Percentiles rank a stretch among this genome's conserved stretches.
Conservation (phyloP, 805 yeast genomes). For the Groenewaldozyma tartarivorans region DNA sequence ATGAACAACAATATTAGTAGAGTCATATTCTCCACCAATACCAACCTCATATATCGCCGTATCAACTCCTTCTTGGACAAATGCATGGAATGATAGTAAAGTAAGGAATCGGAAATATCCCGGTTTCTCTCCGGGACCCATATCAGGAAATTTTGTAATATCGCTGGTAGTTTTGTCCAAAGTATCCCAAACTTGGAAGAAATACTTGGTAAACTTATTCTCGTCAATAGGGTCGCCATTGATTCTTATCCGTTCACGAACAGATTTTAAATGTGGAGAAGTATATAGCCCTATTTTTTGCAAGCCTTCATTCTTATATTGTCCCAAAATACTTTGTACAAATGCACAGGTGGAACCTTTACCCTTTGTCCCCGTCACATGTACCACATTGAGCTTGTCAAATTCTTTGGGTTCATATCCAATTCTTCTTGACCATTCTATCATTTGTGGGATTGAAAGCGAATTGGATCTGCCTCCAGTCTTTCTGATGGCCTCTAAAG, state of each 20-base stretch:
- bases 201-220: conserved; percentile 72
- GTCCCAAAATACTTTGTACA: conserved; percentile 65
- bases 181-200: conserved; percentile 89
- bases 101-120: conserved; percentile 91
- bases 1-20: conserved; percentile 75
- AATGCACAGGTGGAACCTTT: conserved; percentile 98
- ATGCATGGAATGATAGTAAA: conserved; percentile 81
- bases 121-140: conserved; percentile 69
- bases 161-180: conserved; percentile 53
- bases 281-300: conserved; percentile 83
- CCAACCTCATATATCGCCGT: conserved; percentile 97
- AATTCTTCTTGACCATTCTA: conserved; percentile 63
- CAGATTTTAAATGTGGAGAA: conserved; percentile 90
- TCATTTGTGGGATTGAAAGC: conserved; percentile 74
- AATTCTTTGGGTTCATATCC: conserved; percentile 62
- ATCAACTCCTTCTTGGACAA: conserved; percentile 79
- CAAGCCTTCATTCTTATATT: conserved; percentile 36
- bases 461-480: conserved; percentile 61
- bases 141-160: conserved; percentile 53
- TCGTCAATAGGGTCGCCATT: conserved; percentile 81
- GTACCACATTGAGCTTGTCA: conserved; percentile 68
- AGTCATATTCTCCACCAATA: conserved; percentile 94
- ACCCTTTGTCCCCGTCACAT: conserved; percentile 96
- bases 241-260: conserved; percentile 82
- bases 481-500: conserved; percentile 71